These are phyloP conservation scores for Ophiostoma piceae DNA, from an alignment of 2,329 filamentous ascomycete genomes.

Conservation along the genomic window DNA sequence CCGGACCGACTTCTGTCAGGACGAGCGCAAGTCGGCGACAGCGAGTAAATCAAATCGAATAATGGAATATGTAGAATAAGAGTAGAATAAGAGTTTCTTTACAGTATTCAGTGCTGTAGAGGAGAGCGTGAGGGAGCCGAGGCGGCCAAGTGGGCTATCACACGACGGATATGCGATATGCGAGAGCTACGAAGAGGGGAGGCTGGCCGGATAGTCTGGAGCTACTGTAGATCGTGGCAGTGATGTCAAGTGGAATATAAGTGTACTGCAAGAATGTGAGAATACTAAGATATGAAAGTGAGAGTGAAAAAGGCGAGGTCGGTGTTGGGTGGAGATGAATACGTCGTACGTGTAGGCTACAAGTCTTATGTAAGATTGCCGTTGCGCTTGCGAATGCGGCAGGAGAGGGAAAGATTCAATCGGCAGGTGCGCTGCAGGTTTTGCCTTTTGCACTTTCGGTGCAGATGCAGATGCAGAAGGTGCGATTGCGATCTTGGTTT, in stretches of 20 bases:
- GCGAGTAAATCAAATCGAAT: neutral
- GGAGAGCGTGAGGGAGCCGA: neutral
- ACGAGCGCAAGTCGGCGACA: neutral
- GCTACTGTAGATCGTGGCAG: neutral
- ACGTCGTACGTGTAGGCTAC: neutral
- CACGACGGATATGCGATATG: conserved; percentile 7
- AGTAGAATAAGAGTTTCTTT: neutral
- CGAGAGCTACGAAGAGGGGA: neutral
- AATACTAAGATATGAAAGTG: neutral
- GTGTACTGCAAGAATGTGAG: neutral
- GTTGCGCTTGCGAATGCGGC: neutral
- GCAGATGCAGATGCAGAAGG: neutral
- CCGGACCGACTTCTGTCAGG: neutral
- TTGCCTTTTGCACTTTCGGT: neutral
- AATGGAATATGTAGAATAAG: neutral
- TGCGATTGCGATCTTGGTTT: neutral
- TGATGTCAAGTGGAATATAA: neutral
- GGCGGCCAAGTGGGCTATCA: neutral
- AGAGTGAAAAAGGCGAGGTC: conserved; percentile 23
- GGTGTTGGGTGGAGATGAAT: conserved; percentile 18
- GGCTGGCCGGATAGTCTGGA: conserved; percentile 5
- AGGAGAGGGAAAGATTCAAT: neutral
- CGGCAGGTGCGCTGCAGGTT: conserved; percentile 6
- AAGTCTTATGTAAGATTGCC: neutral
- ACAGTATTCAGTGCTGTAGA: neutral